Conservation (phyloP, 768 basidiomycete genomes). For the Termitomyces sp. region DNA sequence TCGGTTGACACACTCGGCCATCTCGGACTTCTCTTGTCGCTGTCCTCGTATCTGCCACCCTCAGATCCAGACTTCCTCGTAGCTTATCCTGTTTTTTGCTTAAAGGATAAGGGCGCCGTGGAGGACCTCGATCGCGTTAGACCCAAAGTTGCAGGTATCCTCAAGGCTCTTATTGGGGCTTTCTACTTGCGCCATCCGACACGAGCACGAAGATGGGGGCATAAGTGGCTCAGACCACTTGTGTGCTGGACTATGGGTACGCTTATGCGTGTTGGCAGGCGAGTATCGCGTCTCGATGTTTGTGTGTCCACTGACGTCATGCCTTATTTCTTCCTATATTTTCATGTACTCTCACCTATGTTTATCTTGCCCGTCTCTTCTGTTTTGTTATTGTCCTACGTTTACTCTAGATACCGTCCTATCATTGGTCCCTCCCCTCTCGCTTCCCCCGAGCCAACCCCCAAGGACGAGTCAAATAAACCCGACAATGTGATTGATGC, state of each 20-base stretch:
- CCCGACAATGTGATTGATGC: background rate
- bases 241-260: constrained; percentile 8
- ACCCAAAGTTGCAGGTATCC: constrained; percentile 4
- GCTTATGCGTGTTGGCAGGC: constrained; percentile 5
- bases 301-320: background rate
- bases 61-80: constrained; percentile 13
- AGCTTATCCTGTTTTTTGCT: background rate
- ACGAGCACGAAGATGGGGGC: constrained; percentile 10
- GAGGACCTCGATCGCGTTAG: background rate
- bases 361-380: background rate
- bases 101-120: background rate
- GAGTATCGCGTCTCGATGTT: background rate
- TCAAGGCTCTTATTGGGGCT: constrained; percentile 9
- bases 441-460: background rate
- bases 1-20: constrained; percentile 19
- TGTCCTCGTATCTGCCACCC: constrained; percentile 21
- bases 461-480: background rate
- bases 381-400: background rate
- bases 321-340: background rate
- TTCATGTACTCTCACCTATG: background rate
- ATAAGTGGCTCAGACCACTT: constrained; percentile 6
- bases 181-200: constrained; percentile 9
- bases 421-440: background rate
- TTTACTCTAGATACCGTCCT: background rate
- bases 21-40: constrained; percentile 20